phyloP scores from a whole-genome alignment of 306 rosid species.

The Quercus robur region DNA sequence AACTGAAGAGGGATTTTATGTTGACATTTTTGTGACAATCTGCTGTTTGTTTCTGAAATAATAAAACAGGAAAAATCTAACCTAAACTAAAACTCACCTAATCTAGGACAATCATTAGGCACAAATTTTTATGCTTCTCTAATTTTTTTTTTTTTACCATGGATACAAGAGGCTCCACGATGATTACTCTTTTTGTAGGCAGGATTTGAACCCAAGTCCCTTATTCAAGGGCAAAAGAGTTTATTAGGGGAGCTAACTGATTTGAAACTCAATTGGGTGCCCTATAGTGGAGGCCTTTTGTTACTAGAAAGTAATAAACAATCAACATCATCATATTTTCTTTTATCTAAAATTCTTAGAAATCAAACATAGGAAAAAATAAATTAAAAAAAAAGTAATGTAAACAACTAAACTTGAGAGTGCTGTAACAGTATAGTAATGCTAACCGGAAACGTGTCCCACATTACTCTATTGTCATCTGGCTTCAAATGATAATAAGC shows the following conservation, averaged over 20 bases:
- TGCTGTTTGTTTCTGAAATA: not conserved
- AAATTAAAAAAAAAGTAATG: not conserved
- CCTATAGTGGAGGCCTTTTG: not conserved
- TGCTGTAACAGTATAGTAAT: conserved; percentile 4
- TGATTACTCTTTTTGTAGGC: no score
- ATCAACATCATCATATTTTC: not conserved
- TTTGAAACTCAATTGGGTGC: not conserved
- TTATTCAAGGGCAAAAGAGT: no score
- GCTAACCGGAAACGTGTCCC: conserved; percentile 64
- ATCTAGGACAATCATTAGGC: not conserved
- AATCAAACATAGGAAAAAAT: conserved; percentile 1
- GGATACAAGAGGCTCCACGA: no score
- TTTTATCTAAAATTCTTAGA: not conserved
- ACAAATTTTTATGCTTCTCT: not conserved
- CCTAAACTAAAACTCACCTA: no score
- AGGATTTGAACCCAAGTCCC: no score
- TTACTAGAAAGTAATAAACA: not conserved
- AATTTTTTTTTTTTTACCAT: not conserved
- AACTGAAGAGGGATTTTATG: not conserved
- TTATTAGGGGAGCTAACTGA: no score
- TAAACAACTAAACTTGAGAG: not conserved
- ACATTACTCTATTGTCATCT: conserved; percentile 25
- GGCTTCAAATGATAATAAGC: conserved; percentile 41
- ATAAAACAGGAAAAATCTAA: not conserved
- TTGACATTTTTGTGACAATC: not conserved